Percentiles rank a stretch among this genome's conserved stretches.
phyloP scores from a whole-genome alignment of 2,329 filamentous ascomycete species.

The Blastomyces percursus region DNA sequence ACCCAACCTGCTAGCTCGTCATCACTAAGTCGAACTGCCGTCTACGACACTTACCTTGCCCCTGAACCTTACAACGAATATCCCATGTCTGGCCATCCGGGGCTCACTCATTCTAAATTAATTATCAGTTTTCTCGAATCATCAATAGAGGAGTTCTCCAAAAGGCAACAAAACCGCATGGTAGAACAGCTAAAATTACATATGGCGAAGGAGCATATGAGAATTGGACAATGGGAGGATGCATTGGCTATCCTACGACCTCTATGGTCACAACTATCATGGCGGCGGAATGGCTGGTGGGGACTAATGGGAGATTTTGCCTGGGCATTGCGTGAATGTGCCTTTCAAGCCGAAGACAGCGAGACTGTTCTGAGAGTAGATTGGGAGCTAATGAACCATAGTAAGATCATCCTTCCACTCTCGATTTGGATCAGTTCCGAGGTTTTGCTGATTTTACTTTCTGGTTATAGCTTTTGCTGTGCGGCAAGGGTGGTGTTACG shows the following conservation, averaged over 20 bases:
- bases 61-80: slow-evolving; percentile 48
- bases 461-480: slow-evolving; percentile 25
- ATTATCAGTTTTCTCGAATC: slow-evolving; percentile 40
- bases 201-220: slow-evolving; percentile 44
- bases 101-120: slow-evolving; percentile 42
- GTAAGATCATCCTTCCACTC: slow-evolving; percentile 18
- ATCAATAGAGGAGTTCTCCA: slow-evolving; percentile 42
- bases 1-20: slow-evolving; percentile 46
- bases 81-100: slow-evolving; percentile 32
- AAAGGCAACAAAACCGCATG: slow-evolving; percentile 43
- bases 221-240: slow-evolving; percentile 39
- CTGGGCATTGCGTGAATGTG: slow-evolving; percentile 45
- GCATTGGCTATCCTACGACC: slow-evolving; percentile 42
- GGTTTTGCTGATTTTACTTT: background rate
- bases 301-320: slow-evolving; percentile 43
- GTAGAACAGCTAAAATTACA: slow-evolving; percentile 46
- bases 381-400: slow-evolving; percentile 43
- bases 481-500: slow-evolving; percentile 30
- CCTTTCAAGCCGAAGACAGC: slow-evolving; percentile 34
- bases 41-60: slow-evolving; percentile 52
- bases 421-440: background rate
- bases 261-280: slow-evolving; percentile 47
- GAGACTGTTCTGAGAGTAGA: slow-evolving; percentile 43
- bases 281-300: slow-evolving; percentile 52
- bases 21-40: slow-evolving; percentile 41